Percentiles rank a stretch among this genome's conserved stretches.
Conservation (phyloP, 129 eudicot species). For the Smallanthus sonchifolius region DNA sequence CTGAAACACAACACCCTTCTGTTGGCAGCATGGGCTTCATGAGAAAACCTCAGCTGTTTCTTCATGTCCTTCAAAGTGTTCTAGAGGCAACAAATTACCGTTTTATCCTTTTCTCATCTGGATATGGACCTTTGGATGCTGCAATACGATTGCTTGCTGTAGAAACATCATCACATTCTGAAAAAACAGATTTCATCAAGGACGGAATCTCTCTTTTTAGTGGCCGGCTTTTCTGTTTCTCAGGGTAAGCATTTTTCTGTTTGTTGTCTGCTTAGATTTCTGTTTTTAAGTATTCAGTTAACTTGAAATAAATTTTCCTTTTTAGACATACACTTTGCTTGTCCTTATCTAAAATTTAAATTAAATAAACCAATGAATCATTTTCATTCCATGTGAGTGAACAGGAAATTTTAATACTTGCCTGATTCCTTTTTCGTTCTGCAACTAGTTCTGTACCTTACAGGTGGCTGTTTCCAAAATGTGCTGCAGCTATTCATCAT, state of each 20-base stretch:
- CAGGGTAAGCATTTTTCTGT: conserved; percentile 59
- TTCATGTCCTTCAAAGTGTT: conserved; percentile 51
- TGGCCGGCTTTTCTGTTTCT: conserved; percentile 65
- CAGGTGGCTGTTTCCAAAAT: conserved; percentile 81
- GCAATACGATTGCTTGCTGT: conserved; percentile 44
- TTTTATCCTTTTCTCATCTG: conserved; percentile 75
- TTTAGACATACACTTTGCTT: not conserved
- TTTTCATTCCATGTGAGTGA: not conserved
- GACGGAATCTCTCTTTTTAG: conserved; percentile 47
- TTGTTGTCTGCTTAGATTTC: not conserved
- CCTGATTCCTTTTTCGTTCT: conserved; percentile 1
- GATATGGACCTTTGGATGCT: conserved; percentile 69
- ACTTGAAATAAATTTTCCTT: not conserved
- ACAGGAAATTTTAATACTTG: conserved; percentile 7
- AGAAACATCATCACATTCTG: conserved; percentile 38
- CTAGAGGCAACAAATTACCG: conserved; percentile 40
- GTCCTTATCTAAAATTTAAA: not conserved
- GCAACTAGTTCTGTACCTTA: conserved; percentile 64
- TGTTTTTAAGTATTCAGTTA: not conserved
- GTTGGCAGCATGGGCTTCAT: conserved; percentile 81
- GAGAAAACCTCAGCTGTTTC: conserved; percentile 56
- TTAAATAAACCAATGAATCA: not conserved
- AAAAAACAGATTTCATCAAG: conserved; percentile 28
- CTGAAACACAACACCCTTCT: conserved; percentile 19
- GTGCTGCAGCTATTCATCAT: conserved; percentile 88